Percentiles rank a stretch among this genome's conserved stretches.
Evolutionary conservation across 352 stramenopile species (phyloP).

Genomic region (Globisporangium canariense): DNA sequence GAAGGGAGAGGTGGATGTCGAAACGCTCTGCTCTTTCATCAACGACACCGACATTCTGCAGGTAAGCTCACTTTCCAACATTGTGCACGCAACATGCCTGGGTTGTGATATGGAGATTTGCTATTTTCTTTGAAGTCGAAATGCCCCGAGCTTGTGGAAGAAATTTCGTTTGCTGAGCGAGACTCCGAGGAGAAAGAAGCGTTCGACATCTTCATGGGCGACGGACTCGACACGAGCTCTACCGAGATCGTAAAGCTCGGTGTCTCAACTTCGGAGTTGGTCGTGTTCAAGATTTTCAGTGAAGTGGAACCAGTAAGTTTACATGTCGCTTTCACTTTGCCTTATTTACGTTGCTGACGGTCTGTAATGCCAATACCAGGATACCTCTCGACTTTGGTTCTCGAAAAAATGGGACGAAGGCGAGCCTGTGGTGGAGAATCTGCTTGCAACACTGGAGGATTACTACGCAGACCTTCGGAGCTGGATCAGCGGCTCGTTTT

Average conservation of each 20-base stretch:
- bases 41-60: slow-evolving; percentile 83
- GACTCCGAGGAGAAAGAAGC: slow-evolving; percentile 72
- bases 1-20: slow-evolving; percentile 49
- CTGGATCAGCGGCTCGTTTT: slow-evolving; percentile 82
- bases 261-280: slow-evolving; percentile 53
- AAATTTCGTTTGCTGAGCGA: slow-evolving; percentile 76
- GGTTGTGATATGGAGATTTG: not conserved
- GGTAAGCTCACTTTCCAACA: slow-evolving; percentile 23
- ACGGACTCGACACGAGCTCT: slow-evolving; percentile 69
- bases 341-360: slow-evolving; percentile 3
- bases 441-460: slow-evolving; percentile 75
- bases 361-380: slow-evolving; percentile 23
- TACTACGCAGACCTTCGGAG: slow-evolving; percentile 68
- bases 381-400: slow-evolving; percentile 71
- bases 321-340: not conserved
- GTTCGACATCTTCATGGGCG: slow-evolving; percentile 74
- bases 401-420: slow-evolving; percentile 84
- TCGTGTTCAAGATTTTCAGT: slow-evolving; percentile 76
- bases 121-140: slow-evolving; percentile 41
- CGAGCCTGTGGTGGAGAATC: slow-evolving; percentile 63
- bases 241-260: slow-evolving; percentile 81
- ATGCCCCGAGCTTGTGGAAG: slow-evolving; percentile 76
- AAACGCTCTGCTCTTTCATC: slow-evolving; percentile 84
- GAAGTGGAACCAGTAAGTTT: slow-evolving; percentile 66
- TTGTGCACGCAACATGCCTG: not conserved